Conservation (phyloP, 352 stramenopile species). For the Phytophthora multivora region DNA sequence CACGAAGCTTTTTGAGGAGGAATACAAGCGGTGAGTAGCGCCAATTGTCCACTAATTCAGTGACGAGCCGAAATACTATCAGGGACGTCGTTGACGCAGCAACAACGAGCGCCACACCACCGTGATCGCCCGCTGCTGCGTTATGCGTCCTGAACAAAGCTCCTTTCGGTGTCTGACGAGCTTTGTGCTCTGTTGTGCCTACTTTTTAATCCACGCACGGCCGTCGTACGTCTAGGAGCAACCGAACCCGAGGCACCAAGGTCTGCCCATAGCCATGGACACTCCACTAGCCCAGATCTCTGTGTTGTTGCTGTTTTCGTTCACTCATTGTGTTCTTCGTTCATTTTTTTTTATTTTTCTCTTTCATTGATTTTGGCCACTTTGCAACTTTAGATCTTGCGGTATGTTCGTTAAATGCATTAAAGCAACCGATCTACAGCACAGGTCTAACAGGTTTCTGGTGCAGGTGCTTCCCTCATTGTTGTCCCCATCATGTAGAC, state of each 20-base stretch:
- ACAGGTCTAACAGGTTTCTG: constrained; percentile 5
- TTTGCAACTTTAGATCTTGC: constrained; percentile 17
- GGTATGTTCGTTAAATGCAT: constrained; percentile 7
- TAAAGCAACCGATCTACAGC: not conserved
- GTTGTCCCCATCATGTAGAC: constrained; percentile 64
- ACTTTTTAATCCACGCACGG: not conserved
- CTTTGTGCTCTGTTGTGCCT: constrained; percentile 6
- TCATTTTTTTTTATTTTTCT: not conserved
- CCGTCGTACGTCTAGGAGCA: constrained; percentile 32
- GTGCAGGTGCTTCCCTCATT: constrained; percentile 70
- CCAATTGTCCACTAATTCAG: not conserved
- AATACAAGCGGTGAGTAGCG: constrained; percentile 66
- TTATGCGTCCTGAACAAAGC: not conserved
- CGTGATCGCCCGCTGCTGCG: not conserved
- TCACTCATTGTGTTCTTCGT: not conserved
- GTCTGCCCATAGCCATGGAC: constrained; percentile 1
- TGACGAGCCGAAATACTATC: constrained; percentile 19
- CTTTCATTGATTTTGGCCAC: not conserved
- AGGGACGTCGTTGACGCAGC: constrained; percentile 11
- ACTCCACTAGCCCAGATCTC: not conserved
- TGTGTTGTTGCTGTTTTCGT: not conserved
- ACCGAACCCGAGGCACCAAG: constrained; percentile 53
- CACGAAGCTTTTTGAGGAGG: constrained; percentile 45
- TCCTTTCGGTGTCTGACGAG: constrained; percentile 4
- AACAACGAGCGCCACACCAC: not conserved